Conservation (phyloP, 2,329 filamentous ascomycete species). For the Pezicula rhizophila region DNA sequence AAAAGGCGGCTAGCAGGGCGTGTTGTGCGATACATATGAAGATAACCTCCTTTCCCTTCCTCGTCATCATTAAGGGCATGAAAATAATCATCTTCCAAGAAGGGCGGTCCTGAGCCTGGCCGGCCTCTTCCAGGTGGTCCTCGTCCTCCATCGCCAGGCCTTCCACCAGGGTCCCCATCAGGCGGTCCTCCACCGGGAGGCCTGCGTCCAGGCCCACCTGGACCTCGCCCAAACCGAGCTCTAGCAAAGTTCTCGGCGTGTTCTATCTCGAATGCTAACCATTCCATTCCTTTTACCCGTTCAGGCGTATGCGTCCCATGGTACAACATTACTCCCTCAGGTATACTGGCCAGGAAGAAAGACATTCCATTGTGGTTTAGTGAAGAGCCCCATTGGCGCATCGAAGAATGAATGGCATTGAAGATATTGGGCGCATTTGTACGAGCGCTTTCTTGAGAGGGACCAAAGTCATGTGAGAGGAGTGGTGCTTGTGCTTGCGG, state of each 20-base stretch:
- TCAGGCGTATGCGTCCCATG: constrained; percentile 48
- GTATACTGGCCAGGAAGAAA: constrained; percentile 59
- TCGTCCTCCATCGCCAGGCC: not conserved
- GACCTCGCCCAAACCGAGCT: not conserved
- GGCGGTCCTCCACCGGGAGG: constrained; percentile 1
- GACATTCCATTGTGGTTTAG: constrained; percentile 70
- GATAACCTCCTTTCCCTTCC: constrained; percentile 40
- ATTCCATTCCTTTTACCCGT: constrained; percentile 50
- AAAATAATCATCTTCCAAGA: too few relatives aligned
- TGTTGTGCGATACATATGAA: constrained; percentile 60
- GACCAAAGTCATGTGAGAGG: too few relatives aligned
- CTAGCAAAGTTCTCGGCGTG: constrained; percentile 60
- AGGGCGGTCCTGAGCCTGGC: not conserved
- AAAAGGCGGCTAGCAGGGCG: constrained; percentile 52
- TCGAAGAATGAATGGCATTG: constrained; percentile 64
- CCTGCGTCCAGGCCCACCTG: not conserved
- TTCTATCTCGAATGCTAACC: constrained; percentile 71
- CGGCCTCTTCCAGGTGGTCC: constrained; percentile 5
- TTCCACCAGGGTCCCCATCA: constrained; percentile 2
- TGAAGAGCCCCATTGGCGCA: constrained; percentile 68
- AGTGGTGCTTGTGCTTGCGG: too few relatives aligned
- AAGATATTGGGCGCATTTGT: constrained; percentile 59
- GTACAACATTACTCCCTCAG: constrained; percentile 58
- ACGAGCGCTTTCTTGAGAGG: not conserved
- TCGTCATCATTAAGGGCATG: not conserved